Base-by-base conservation (phyloP, 169 alveolate genomes). In the Plasmodium falciparum region DNA sequence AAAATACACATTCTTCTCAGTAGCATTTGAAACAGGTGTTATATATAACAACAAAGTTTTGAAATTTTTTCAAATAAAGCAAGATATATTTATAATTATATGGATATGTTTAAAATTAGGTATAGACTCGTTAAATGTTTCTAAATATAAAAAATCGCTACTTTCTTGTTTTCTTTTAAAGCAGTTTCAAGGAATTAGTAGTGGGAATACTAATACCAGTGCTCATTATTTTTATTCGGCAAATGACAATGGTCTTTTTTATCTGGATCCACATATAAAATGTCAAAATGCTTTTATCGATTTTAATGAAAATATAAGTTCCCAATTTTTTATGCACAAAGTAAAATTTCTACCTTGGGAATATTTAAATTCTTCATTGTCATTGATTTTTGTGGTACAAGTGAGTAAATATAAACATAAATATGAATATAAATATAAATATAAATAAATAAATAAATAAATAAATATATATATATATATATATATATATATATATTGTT, bases 191-290 rank as follows among this genome's bases (percentile, higher is more conserved):
- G 93, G 95, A 9, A 91, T 93, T 56, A 78, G 93, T 13, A 86
- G 95, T 61, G 96, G 94, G 22, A 73, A 88, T 56, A 47, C 67
- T 24, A 52, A 69, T 61, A 78, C 88, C 20, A 76, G 93, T 24
- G 91, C 95, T 17, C 65, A 91, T 73, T 91, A 88, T 71, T 85
- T 93, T 52, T 89, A 83, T 22, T 88, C 95, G 8, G 89, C 91
- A 70, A 78, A 83, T 66, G 85, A 70, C 6, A 85, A 86, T 39
- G 71, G 88, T 29, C 92, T 78, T 22, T 72, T 85, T 74, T 91
- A 76, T 72, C 74, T 90, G 7, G 96, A 93, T 50, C 95, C 95
- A 9, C 96, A 93, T 65, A 63, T 91, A 66, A 67, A 70, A 29
- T 88, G 94, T 24, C 80, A 89, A 58, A 93, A 86, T 52, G 78